Base-by-base conservation (phyloP, 164 flowering plant genomes). In the Platanus orientalis region DNA sequence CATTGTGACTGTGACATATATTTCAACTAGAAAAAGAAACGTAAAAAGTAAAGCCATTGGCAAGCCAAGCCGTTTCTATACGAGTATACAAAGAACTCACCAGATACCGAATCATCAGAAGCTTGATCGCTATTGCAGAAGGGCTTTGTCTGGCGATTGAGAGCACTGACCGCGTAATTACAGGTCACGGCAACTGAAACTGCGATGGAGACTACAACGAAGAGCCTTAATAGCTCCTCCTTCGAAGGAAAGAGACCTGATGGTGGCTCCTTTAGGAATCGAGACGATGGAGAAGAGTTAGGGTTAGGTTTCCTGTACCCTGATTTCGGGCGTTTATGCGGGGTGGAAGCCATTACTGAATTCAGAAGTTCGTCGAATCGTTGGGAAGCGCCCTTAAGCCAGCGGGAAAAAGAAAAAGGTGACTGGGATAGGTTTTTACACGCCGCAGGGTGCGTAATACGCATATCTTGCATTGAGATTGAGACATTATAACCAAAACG, bases 171-270 rank as follows among this genome's bases (percentile, higher is more conserved):
- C 1, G 80, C 30, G 74, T 69, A 78, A 69, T 85, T 77, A 70
- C 91, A 88, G 45, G 76, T 28, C 14, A 78, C 2, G 45, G 84
- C 84, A 25, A 89, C 87, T 0, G 71, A 55, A 25, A 80, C 50
- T 0, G 98, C 95, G 65, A 89, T 74, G 40, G 78, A 66, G 42
- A 90, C 30, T 4, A 85, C 86, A 6, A 78, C 63, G 16, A 85
- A 2, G 58, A 92, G 84, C 50, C 70, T 75, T 10, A 72, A 28
- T 29, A 90, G 47, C 30, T 92, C 98, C 30, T 67, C 57, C 57
- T 78, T 79, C 0, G 95, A 83, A 9, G 93, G 96, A 13, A 86
- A 77, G 19, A 88, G 56, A 26, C 34, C 65, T 2, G 80, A 68
- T 1, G 95, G 75, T 28, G 96, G 97, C 57, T 71, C 66, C 11